Evolutionary conservation across 768 basidiomycete species (phyloP).

Genomic region (Podaxis rugospora): DNA sequence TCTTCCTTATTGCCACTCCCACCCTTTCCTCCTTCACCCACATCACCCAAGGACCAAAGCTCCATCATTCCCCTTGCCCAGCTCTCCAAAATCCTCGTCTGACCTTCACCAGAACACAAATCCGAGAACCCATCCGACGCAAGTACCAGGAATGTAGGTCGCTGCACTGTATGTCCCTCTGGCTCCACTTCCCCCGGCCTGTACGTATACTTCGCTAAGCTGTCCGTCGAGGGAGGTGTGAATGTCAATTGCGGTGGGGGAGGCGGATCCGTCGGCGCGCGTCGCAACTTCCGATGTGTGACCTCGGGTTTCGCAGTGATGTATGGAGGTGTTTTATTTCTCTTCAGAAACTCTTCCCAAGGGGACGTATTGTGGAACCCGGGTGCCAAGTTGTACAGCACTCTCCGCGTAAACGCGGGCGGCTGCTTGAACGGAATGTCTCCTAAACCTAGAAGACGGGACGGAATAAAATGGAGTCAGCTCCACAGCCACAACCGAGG

Average conservation of each 20-base stretch:
- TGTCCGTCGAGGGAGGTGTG: slow-evolving; percentile 6
- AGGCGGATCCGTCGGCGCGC: slow-evolving; percentile 2
- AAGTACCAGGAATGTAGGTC: slow-evolving; percentile 46
- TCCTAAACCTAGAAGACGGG: slow-evolving; percentile 46
- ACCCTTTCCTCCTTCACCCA: slow-evolving; percentile 12
- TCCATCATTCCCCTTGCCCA: slow-evolving; percentile 47
- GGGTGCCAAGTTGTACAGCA: slow-evolving; percentile 62
- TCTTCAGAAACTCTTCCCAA: slow-evolving; percentile 65
- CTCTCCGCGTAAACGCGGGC: slow-evolving; percentile 60
- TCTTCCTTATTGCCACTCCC: slow-evolving; percentile 4
- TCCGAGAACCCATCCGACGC: slow-evolving; percentile 68
- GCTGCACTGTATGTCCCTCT: slow-evolving; percentile 1
- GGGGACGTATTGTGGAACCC: slow-evolving; percentile 56
- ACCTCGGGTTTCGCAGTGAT: slow-evolving; percentile 64
- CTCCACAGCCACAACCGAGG: slow-evolving; percentile 10
- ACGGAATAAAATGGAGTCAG: slow-evolving; percentile 11
- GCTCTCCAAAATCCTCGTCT: slow-evolving; percentile 40
- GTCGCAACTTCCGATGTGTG: slow-evolving; percentile 43
- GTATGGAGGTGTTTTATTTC: slow-evolving; percentile 62
- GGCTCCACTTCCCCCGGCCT: slow-evolving; percentile 3
- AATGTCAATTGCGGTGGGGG: slow-evolving; percentile 9
- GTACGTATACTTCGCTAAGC: slow-evolving; percentile 6
- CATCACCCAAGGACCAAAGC: slow-evolving; percentile 17
- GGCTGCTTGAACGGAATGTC: slow-evolving; percentile 74
- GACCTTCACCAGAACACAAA: slow-evolving; percentile 43